Base-by-base conservation (phyloP, 1,284 basidiomycete species). In the Boletus smithii region DNA sequence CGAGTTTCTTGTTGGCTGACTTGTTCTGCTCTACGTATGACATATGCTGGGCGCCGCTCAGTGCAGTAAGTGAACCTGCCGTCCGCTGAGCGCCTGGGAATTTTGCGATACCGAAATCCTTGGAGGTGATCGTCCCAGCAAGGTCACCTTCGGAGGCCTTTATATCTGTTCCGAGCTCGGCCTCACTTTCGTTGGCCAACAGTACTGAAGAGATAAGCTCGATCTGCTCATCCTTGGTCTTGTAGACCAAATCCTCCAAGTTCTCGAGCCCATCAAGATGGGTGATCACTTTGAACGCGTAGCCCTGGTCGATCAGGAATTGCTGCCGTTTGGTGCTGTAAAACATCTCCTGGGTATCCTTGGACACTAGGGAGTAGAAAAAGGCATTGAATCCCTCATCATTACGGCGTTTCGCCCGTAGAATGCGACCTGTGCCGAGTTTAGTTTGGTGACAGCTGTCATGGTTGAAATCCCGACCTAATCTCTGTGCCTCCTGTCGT, bases 301-400 rank as follows among this genome's bases (percentile, higher is more conserved):
- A 99, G 1, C 95, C 95, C 72, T 97, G 89, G 69, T 99, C 97
- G 61, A 99, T 97, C 56, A 99, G 74, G 74, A 99, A 99, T 61
- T 98, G 94, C 67, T 99, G 97, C 17, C 97, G 84, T 71, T 99
- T 99, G 11, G 97, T 97, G 63, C 92, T 95, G 76, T 98, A 99
- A 72, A 88, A 99, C 93, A 99, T 99, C 72, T 99, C 97, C 62
- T 97, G 91, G 0, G 97, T 99, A 72, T 99, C 95, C 68, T 97
- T 97, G 31, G 93, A 97, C 35, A 99, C 97, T 24, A 99, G 81
- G 27, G 94, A 97, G 70, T 99, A 99, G 74, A 99, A 99, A 73
- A 99, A 99, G 11, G 97, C 97, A 59, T 99, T 99, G 75, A 99
- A 99, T 2, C 97, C 97, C 69, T 99, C 97, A 65, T 99, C 97